Base-by-base conservation (phyloP, 306 rosid genomes). In the Datisca glomerata region DNA sequence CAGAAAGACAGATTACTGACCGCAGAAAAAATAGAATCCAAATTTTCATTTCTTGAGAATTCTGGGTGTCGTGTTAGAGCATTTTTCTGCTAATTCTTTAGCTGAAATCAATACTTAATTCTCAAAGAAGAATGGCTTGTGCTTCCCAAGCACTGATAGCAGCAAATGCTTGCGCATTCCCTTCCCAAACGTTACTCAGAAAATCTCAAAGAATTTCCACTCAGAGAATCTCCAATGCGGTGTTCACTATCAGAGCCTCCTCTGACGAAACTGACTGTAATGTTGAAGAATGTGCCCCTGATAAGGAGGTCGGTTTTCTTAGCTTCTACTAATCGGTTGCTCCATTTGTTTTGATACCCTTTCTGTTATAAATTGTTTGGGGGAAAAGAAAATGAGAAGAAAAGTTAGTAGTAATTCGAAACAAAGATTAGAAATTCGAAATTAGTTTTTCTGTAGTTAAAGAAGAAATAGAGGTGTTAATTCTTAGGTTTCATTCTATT, bases 261-360 rank as follows among this genome's bases (percentile, higher is more conserved):
- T 2, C 82, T 37, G 93, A 79, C 22, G 94, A 87, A 1, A 0
- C 75, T 24, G 96, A 87, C 15, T 87, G 96, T 59, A 87, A 87
- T 56, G 89, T 61, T 0, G 94, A 87, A 45, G 94, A 79, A 24
- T 79, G 96, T 57, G 94, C 94, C 41, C 96, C 96, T 2, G 94
- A 79, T n/a, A 87, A 79, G 53, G 96, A 87, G 80, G 96, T 82
- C 20, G 43, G 65, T 59, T 43, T 22, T 8, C 41, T 38, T 31
- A 34, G 16, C 24, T 29, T 18, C 44, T 17, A 28, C 43, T 43
- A 7, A 16, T 20, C 14, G 8, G 24, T 53, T 40, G 3, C 21
- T 38, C 19, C 17, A 12, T 13, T 18, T 38, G 6, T 14, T 28
- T 28, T n/a, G n/a, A n/a, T n/a, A n/a, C n/a, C n/a, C n/a, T n/a